A percentile compares a stretch with the other conserved stretches of the same genome.
phyloP scores from a whole-genome alignment of 2,329 filamentous ascomycete species.

The Aspergillus ochraceoroseus region DNA sequence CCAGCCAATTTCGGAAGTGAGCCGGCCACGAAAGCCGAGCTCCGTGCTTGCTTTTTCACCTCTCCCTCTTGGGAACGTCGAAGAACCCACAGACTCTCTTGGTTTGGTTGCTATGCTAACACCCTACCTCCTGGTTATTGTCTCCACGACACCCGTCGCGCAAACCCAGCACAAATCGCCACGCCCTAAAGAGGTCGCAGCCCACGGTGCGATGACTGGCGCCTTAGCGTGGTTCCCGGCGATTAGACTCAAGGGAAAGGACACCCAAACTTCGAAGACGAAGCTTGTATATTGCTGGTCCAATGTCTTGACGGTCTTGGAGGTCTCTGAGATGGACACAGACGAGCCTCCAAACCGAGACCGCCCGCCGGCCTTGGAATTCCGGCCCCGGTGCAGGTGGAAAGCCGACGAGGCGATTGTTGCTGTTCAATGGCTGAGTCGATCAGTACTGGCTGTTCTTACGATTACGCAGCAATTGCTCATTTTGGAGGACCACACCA shows the following conservation, averaged over 20 bases:
- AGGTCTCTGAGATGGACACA: constrained; percentile 67
- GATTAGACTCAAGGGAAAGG: constrained; percentile 77
- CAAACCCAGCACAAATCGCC: constrained; percentile 94
- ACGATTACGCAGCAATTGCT: constrained; percentile 92
- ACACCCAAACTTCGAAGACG: constrained; percentile 61
- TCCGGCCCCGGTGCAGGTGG: constrained; percentile 81
- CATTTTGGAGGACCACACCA: constrained; percentile 80
- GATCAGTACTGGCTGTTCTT: constrained; percentile 83
- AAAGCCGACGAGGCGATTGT: constrained; percentile 93
- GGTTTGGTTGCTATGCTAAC: constrained; percentile 93
- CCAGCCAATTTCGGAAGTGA: constrained; percentile 55
- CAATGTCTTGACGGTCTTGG: constrained; percentile 88
- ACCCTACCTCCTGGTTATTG: constrained; percentile 90
- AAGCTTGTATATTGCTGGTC: constrained; percentile 99
- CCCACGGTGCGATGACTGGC: constrained; percentile 87
- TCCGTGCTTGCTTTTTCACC: constrained; percentile 90
- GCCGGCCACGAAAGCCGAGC: constrained; percentile 77
- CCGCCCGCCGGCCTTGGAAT: constrained; percentile 71
- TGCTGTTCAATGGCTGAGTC: constrained; percentile 91
- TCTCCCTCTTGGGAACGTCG: constrained; percentile 87
- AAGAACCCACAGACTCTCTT: constrained; percentile 78
- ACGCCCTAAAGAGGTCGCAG: constrained; percentile 81
- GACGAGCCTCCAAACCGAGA: constrained; percentile 61
- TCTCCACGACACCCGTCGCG: constrained; percentile 92
- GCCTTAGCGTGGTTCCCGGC: constrained; percentile 97